Evolutionary conservation across 352 stramenopile species (phyloP).

Genomic region (Pythium rishiriense): DNA sequence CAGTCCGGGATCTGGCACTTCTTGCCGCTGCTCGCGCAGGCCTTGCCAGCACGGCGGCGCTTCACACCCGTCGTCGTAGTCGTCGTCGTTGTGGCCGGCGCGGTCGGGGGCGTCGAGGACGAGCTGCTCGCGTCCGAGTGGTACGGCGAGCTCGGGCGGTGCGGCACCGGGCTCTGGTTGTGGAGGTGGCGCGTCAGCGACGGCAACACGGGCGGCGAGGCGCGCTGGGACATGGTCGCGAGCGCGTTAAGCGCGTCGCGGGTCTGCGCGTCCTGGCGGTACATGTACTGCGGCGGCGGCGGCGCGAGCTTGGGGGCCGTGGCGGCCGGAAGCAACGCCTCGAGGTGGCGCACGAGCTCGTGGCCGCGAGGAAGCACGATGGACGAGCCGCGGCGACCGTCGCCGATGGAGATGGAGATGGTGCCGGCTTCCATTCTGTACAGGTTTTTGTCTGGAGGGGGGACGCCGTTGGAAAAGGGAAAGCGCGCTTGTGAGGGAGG

Average conservation of each 20-base stretch:
- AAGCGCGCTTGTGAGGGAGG: not conserved
- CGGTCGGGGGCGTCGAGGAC: not conserved
- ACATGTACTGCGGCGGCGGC: not conserved
- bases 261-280: conserved; percentile 38
- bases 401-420: conserved; percentile 7
- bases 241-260: conserved; percentile 42
- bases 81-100: too few relatives aligned
- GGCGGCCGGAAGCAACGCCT: not conserved
- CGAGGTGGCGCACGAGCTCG: conserved; percentile 5
- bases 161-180: not conserved
- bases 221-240: conserved; percentile 3
- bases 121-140: conserved; percentile 1
- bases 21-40: conserved; percentile 31
- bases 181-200: not conserved
- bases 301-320: not conserved
- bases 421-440: not conserved
- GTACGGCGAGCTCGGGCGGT: not conserved
- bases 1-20: conserved; percentile 55
- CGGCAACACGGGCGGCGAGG: not conserved
- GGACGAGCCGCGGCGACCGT: not conserved
- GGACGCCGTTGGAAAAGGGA: too few relatives aligned
- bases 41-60: too few relatives aligned
- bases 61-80: too few relatives aligned
- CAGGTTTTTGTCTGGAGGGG: too few relatives aligned
- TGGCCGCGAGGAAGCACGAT: conserved; percentile 8